A percentile compares a stretch with the other conserved stretches of the same genome.
Evolutionary conservation across 2,329 filamentous ascomycete genomes (phyloP).

Genomic region (Pestalotiopsis sp.): DNA sequence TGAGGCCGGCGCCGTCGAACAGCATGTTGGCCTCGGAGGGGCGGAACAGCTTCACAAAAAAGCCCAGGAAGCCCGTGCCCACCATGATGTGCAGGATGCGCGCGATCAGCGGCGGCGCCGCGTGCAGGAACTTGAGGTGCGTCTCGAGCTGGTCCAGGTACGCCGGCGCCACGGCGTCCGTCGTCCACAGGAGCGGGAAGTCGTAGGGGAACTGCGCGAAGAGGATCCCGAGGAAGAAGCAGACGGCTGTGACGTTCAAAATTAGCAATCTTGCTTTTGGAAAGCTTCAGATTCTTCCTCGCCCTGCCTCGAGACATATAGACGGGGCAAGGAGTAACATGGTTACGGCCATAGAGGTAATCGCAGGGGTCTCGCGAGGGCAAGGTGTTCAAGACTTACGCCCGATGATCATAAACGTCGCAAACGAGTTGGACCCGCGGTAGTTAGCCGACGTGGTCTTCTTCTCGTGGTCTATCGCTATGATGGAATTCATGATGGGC

Average conservation of each 20-base stretch:
- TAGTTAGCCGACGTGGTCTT: conserved; percentile 60
- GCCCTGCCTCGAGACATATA: too few relatives aligned
- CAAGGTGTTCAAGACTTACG: conserved; percentile 62
- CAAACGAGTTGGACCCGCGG: conserved; percentile 73
- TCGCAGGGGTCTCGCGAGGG: conserved; percentile 10
- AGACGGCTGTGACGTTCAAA: conserved; percentile 62
- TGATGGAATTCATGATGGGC: conserved; percentile 1
- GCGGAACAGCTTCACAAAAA: conserved; percentile 93
- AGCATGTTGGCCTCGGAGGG: conserved; percentile 93
- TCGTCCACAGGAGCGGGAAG: conserved; percentile 84
- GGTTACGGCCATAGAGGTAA: conserved; percentile 20
- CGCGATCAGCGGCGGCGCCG: conserved; percentile 86
- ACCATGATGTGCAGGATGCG: conserved; percentile 95
- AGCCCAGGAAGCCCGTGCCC: conserved; percentile 81
- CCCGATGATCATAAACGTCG: conserved; percentile 94
- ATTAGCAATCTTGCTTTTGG: neutral
- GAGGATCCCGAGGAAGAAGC: conserved; percentile 97
- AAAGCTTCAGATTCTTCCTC: neutral
- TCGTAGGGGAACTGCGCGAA: conserved; percentile 97
- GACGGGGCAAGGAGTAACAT: neutral
- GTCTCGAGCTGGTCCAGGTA: conserved; percentile 87
- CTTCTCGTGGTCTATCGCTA: conserved; percentile 54
- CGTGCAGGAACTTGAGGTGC: conserved; percentile 89
- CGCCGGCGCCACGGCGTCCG: conserved; percentile 60
- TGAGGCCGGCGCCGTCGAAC: conserved; percentile 83